Evolutionary conservation across 495 filamentous ascomycete genomes (phyloP).

Genomic region (Penicillium mononematosum): DNA sequence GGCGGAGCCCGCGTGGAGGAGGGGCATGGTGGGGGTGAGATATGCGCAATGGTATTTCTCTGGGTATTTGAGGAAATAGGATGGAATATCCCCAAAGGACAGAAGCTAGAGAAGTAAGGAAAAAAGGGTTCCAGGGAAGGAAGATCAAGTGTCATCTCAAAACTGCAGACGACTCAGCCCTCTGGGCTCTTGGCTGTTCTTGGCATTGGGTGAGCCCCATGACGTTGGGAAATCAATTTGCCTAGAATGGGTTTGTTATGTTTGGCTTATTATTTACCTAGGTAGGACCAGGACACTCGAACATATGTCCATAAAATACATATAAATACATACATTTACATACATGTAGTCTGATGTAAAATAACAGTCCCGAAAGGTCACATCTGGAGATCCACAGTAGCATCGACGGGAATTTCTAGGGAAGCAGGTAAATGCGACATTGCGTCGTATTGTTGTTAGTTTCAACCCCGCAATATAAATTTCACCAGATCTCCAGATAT

Average conservation of each 20-base stretch:
- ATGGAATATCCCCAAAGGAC: background rate
- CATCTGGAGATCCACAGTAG: slow-evolving; percentile 27
- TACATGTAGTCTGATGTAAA: background rate
- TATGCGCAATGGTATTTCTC: background rate
- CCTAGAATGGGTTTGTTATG: background rate
- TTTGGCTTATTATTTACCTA: background rate
- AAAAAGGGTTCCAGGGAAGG: background rate
- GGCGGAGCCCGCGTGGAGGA: slow-evolving; percentile 34
- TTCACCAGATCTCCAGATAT: background rate
- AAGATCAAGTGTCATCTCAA: background rate
- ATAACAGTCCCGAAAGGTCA: slow-evolving; percentile 4
- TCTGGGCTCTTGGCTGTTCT: slow-evolving; percentile 8
- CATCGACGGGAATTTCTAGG: slow-evolving; percentile 7
- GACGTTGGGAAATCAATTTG: background rate
- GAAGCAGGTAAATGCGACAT: background rate
- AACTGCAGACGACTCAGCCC: slow-evolving; percentile 2
- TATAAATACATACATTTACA: background rate
- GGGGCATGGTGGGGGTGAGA: slow-evolving; percentile 30
- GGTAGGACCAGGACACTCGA: background rate
- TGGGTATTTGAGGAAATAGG: background rate
- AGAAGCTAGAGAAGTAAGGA: background rate
- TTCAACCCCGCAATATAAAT: slow-evolving; percentile 10
- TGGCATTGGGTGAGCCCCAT: slow-evolving; percentile 8
- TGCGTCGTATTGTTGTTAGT: background rate
- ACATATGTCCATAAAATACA: background rate